Percentiles rank a stretch among this genome's conserved stretches.
phyloP scores from a whole-genome alignment of 2,329 filamentous ascomycete species.

The Balansia obtecta region DNA sequence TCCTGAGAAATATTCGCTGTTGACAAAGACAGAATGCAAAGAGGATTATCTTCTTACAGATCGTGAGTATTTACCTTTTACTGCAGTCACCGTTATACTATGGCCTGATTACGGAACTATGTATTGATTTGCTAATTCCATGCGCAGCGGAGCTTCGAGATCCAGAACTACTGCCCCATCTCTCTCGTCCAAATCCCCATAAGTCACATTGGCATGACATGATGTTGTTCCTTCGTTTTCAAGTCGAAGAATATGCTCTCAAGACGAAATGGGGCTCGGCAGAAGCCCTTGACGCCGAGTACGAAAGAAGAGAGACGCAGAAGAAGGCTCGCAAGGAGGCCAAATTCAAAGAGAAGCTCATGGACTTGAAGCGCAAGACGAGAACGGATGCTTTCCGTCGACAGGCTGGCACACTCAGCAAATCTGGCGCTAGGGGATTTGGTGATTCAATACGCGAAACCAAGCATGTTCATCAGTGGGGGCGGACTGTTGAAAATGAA shows the following conservation, averaged over 20 bases:
- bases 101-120: too few species aligned
- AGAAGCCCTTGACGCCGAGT: slow-evolving; percentile 79
- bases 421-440: slow-evolving; percentile 46
- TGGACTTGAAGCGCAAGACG: slow-evolving; percentile 87
- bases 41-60: slow-evolving; percentile 95
- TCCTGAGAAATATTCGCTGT: slow-evolving; percentile 84
- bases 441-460: slow-evolving; percentile 61
- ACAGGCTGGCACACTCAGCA: slow-evolving; percentile 47
- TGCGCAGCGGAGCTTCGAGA: slow-evolving; percentile 74
- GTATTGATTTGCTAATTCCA: too few species aligned
- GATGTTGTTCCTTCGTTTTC: slow-evolving; percentile 90
- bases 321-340: slow-evolving; percentile 80
- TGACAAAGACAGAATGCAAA: slow-evolving; percentile 93
- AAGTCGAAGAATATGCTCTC: slow-evolving; percentile 91
- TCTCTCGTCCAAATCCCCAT: slow-evolving; percentile 86
- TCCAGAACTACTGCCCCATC: slow-evolving; percentile 70
- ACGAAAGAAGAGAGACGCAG: slow-evolving; percentile 62
- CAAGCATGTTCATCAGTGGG: slow-evolving; percentile 86
- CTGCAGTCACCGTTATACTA: background rate
- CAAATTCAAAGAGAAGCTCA: slow-evolving; percentile 81
- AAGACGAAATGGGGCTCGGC: slow-evolving; percentile 81
- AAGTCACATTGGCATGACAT: slow-evolving; percentile 97
- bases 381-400: slow-evolving; percentile 79
- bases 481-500: slow-evolving; percentile 53
- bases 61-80: slow-evolving; percentile 38